Base-by-base conservation (phyloP, 2,329 filamentous ascomycete genomes). In the Rutstroemia sp. region DNA sequence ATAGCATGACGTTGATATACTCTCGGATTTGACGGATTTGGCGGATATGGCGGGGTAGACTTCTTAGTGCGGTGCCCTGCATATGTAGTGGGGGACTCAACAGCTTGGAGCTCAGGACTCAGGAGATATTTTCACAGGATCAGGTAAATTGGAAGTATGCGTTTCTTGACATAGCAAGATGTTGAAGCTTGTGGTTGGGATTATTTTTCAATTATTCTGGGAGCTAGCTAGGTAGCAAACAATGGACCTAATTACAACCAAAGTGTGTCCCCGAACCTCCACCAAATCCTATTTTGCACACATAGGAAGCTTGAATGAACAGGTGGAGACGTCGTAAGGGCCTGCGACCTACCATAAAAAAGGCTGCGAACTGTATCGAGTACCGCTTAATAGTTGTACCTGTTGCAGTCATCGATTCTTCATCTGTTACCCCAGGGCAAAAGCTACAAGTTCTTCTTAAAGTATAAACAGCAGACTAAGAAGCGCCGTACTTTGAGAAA, bases 1-100 rank as follows among this genome's bases (percentile, higher is more conserved):
- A 52, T 46, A 52, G 48, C 40, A 56, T 56, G 48, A 56, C 12
- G 40, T 52, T 52, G 23, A 45, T 21, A 36, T 19, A 5, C 19
- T 42, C 19, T 6, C 39, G 39, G 16, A n/a, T 8, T 42, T 14
- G 19, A 8, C 16, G 53, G 45, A 36, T 19, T 19, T 19, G 19
- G 19, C 39, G 39, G 16, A n/a, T 8, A 19, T 14, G 19, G 19
- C 16, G 53, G 46, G 46, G 39, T 44, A 49, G 25, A 12, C 44
- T 50, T 49, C 19, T 30, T 42, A 50, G 27, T 25, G 46, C 47
- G 46, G 53, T 16, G n/a, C 38, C 27, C 47, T 50, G 53, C 47
- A 55, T 49, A 14, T 25, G 25, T 30, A 25, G 16, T 55, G 39
- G 39, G 39, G 39, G n/a, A 8, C 4, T 42, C 12, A 3, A 42